phyloP scores from a whole-genome alignment of 208 protist species.

The Leishmania lainsoni region DNA sequence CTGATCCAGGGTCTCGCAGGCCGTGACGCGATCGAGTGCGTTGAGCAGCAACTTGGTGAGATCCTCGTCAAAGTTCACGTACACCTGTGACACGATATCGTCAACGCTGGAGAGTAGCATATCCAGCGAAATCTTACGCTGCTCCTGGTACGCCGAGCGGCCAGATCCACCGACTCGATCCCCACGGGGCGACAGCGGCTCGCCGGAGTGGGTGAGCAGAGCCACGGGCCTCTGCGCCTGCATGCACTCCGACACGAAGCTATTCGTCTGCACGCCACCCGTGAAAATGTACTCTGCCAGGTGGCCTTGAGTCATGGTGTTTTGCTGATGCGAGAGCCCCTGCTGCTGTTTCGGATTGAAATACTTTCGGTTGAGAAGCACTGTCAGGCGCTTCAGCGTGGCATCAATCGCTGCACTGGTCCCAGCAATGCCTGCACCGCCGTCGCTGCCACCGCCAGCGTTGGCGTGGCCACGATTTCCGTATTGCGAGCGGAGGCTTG shows the following conservation, averaged over 20 bases:
- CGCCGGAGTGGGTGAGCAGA: slow-evolving; percentile 70
- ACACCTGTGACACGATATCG: slow-evolving; percentile 91
- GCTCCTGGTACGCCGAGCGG: slow-evolving; percentile 62
- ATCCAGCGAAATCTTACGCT: slow-evolving; percentile 79
- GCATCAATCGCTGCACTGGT: slow-evolving; percentile 36
- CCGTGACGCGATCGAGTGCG: slow-evolving; percentile 80
- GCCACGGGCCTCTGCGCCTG: slow-evolving; percentile 71
- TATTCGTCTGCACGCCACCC: slow-evolving; percentile 32
- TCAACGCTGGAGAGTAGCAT: slow-evolving; percentile 84
- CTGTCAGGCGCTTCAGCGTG: slow-evolving; percentile 40
- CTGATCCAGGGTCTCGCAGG: slow-evolving; percentile 68
- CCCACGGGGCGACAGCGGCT: slow-evolving; percentile 79
- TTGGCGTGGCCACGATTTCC: slow-evolving; percentile 29
- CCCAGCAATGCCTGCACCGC: slow-evolving; percentile 13
- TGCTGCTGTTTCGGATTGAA: slow-evolving; percentile 9
- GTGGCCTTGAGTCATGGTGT: slow-evolving; percentile 27
- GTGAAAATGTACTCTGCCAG: slow-evolving; percentile 44
- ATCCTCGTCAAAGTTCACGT: slow-evolving; percentile 89
- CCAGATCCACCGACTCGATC: slow-evolving; percentile 66
- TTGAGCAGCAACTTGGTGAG: slow-evolving; percentile 90
- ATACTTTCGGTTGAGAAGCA: slow-evolving; percentile 41
- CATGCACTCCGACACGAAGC: slow-evolving; percentile 73
- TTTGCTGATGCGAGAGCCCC: slow-evolving; percentile 1
- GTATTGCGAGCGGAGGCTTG: slow-evolving; percentile 18
- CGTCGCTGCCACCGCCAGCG: background rate